Conservation (phyloP, 1,139 yeast species). For the Saccharomyces pastorianus region DNA sequence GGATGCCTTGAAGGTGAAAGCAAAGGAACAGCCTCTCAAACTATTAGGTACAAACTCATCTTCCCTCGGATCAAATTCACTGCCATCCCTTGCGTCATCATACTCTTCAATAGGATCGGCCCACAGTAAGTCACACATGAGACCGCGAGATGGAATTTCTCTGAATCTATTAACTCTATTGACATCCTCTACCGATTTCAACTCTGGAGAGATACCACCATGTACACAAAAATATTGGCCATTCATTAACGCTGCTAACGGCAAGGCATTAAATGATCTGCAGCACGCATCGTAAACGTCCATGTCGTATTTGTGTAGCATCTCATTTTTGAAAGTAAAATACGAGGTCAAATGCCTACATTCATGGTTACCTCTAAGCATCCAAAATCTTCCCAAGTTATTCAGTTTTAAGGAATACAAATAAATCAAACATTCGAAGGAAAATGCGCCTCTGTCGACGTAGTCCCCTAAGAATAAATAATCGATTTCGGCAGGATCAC, state of each 20-base stretch:
- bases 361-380: conserved; percentile 90
- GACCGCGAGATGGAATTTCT: conserved; percentile 86
- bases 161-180: conserved; percentile 63
- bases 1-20: conserved; percentile 75
- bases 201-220: conserved; percentile 85
- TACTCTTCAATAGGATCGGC: conserved; percentile 86
- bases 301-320: conserved; percentile 69
- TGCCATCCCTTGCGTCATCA: conserved; percentile 44
- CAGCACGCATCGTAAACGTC: conserved; percentile 65
- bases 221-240: conserved; percentile 91
- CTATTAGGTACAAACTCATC: conserved; percentile 53
- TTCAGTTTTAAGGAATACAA: conserved; percentile 71
- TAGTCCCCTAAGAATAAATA: conserved; percentile 91
- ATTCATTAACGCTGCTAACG: conserved; percentile 88
- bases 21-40: conserved; percentile 86
- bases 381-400: conserved; percentile 65
- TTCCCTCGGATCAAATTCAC: conserved; percentile 1
- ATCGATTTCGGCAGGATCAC: conserved; percentile 64
- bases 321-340: conserved; percentile 84
- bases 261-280: conserved; percentile 73
- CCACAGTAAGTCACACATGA: conserved; percentile 92
- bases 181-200: conserved; percentile 61
- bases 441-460: conserved; percentile 87
- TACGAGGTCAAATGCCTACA: conserved; percentile 86
- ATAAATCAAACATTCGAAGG: conserved; percentile 76